Evolutionary conservation across 371 early-diverging fungal species (phyloP).

Genomic region (Lichtheimia corymbifera): DNA sequence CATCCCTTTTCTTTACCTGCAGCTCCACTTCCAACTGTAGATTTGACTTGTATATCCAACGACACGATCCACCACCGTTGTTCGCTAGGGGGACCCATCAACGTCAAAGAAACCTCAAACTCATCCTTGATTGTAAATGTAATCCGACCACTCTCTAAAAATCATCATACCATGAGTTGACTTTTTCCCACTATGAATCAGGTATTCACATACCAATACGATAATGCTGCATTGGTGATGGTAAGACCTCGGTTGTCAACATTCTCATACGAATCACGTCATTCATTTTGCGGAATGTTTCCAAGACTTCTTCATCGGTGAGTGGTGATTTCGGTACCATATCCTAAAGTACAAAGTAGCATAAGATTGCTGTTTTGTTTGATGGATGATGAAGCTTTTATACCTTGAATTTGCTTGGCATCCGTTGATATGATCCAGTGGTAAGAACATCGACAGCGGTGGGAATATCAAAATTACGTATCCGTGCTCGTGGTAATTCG

Average conservation of each 20-base stretch:
- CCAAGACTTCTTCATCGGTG: slow-evolving; percentile 53
- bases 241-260: slow-evolving; percentile 63
- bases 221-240: slow-evolving; percentile 63
- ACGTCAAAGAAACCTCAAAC: slow-evolving; percentile 64
- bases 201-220: slow-evolving; percentile 37
- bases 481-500: slow-evolving; percentile 67
- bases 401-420: slow-evolving; percentile 60
- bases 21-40: slow-evolving; percentile 34
- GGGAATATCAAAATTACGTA: slow-evolving; percentile 74
- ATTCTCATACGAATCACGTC: slow-evolving; percentile 72
- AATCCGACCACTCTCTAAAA: slow-evolving; percentile 36
- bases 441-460: slow-evolving; percentile 78
- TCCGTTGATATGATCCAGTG: slow-evolving; percentile 72
- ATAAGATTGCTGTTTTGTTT: slow-evolving; percentile 11
- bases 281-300: slow-evolving; percentile 62
- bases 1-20: slow-evolving; percentile 20
- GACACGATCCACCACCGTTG: slow-evolving; percentile 63
- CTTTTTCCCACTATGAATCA: not conserved
- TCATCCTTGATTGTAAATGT: slow-evolving; percentile 69
- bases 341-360: slow-evolving; percentile 20
- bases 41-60: slow-evolving; percentile 51
- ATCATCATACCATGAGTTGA: not conserved
- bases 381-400: not conserved
- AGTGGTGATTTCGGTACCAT: slow-evolving; percentile 58
- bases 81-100: slow-evolving; percentile 56